Percentiles rank a stretch among this genome's conserved stretches.
Evolutionary conservation across 2,329 filamentous ascomycete genomes (phyloP).

Genomic region (Xylaria sp.): DNA sequence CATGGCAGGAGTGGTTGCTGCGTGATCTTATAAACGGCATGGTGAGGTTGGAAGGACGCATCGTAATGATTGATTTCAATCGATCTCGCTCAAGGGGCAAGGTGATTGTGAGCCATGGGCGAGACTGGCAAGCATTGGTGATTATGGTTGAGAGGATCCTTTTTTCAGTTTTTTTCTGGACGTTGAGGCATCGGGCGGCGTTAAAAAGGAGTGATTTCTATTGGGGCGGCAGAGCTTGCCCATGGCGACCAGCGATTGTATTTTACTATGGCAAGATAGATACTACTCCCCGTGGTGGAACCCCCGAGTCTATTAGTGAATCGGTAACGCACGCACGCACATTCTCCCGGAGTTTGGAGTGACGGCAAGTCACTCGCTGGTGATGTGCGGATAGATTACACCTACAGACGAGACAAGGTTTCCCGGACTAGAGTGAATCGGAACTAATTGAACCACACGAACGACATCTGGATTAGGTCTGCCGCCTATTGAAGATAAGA

Average conservation of each 20-base stretch:
- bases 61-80: conserved; percentile 5
- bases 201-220: conserved; percentile 28
- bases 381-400: not conserved
- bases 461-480: too few relatives aligned
- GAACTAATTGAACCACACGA: not conserved
- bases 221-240: conserved; percentile 19
- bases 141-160: conserved; percentile 8
- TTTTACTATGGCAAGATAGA: conserved; percentile 28
- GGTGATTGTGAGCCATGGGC: not conserved
- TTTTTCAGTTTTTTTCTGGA: conserved; percentile 6
- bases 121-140: conserved; percentile 15
- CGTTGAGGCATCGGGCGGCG: conserved; percentile 29
- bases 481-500: too few relatives aligned
- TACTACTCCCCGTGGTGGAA: conserved; percentile 16
- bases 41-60: not conserved
- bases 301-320: conserved; percentile 13
- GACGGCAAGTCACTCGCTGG: not conserved
- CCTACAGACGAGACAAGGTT: not conserved
- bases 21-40: conserved; percentile 41
- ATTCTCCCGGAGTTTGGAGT: not conserved
- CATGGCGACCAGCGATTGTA: conserved; percentile 23
- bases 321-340: not conserved
- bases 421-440: not conserved
- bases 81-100: conserved; percentile 1
- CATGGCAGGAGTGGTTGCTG: conserved; percentile 41